A percentile compares a stretch with the other conserved stretches of the same genome.
phyloP scores from a whole-genome alignment of 768 basidiomycete genomes.

The Strobilomyces echinocephalus region DNA sequence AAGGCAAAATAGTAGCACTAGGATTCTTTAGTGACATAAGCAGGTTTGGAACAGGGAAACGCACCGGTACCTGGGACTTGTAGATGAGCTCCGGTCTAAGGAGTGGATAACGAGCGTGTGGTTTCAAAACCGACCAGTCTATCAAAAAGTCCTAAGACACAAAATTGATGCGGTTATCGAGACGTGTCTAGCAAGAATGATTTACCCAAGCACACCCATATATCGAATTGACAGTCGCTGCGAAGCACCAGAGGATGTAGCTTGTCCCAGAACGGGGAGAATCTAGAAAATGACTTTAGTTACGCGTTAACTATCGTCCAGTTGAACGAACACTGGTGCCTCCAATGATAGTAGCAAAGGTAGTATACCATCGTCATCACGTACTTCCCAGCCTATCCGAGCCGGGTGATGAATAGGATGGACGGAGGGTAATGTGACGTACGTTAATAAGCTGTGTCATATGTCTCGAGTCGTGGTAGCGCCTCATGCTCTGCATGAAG shows the following conservation, averaged over 20 bases:
- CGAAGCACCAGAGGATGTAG: constrained; percentile 69
- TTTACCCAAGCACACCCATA: constrained; percentile 82
- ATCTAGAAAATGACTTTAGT: constrained; percentile 13
- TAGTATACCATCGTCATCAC: constrained; percentile 57
- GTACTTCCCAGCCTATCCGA: constrained; percentile 78
- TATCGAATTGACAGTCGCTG: constrained; percentile 54
- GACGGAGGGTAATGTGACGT: constrained; percentile 14
- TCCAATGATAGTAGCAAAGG: constrained; percentile 74
- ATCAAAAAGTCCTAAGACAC: constrained; percentile 68
- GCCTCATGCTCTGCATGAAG: constrained; percentile 79
- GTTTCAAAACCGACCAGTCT: constrained; percentile 85
- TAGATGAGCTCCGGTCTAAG: constrained; percentile 80
- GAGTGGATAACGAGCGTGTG: constrained; percentile 49
- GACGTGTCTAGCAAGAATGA: not conserved
- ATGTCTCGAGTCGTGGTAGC: constrained; percentile 73
- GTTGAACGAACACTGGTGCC: constrained; percentile 48
- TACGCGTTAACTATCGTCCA: not conserved
- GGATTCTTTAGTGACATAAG: not conserved
- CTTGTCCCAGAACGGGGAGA: constrained; percentile 38
- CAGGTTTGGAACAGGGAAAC: constrained; percentile 10
- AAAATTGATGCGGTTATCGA: not conserved
- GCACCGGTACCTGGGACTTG: constrained; percentile 53
- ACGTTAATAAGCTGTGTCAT: constrained; percentile 86
- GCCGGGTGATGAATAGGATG: not conserved
- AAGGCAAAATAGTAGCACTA: constrained; percentile 79